These are phyloP conservation scores for Nephromyces sp. DNA, from an alignment of 169 alveolate species.

Conservation along the genomic window DNA sequence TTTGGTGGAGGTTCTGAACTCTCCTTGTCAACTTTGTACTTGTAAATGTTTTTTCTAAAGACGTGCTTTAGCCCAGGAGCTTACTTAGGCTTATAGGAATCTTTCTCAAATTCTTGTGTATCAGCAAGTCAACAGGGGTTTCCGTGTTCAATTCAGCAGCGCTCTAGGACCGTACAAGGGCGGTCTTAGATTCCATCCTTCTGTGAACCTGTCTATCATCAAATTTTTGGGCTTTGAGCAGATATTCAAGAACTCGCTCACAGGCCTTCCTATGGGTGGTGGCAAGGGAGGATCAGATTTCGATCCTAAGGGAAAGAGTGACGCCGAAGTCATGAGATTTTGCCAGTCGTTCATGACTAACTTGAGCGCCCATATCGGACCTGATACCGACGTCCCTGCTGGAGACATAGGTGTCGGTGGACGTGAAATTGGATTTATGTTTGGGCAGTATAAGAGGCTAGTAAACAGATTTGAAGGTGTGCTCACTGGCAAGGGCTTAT, in stretches of 20 bases:
- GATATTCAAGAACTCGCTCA: slow-evolving; percentile 66
- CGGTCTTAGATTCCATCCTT: slow-evolving; percentile 70
- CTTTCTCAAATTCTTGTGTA: no score
- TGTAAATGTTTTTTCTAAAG: background rate
- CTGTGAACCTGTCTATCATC: slow-evolving; percentile 60
- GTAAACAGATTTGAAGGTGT: slow-evolving; percentile 43
- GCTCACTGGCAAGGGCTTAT: slow-evolving; percentile 63
- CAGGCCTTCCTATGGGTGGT: slow-evolving; percentile 67
- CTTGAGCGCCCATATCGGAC: slow-evolving; percentile 61
- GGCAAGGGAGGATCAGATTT: slow-evolving; percentile 77
- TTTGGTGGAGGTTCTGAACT: slow-evolving; percentile 23
- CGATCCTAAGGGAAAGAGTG: slow-evolving; percentile 73
- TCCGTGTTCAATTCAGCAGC: slow-evolving; percentile 63
- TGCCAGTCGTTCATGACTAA: slow-evolving; percentile 51
- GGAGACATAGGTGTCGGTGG: slow-evolving; percentile 79
- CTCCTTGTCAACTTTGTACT: background rate
- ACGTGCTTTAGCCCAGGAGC: background rate
- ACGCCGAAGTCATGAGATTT: slow-evolving; percentile 56
- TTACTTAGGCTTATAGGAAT: no score
- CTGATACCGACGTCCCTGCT: slow-evolving; percentile 72
- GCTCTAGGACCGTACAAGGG: slow-evolving; percentile 72
- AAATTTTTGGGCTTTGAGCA: slow-evolving; percentile 75
- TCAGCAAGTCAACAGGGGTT: slow-evolving; percentile 59
- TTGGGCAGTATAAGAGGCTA: slow-evolving; percentile 66
- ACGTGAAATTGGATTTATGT: slow-evolving; percentile 69